Evolutionary conservation across 1,284 basidiomycete species (phyloP).

Genomic region (Boletus austroedulis): DNA sequence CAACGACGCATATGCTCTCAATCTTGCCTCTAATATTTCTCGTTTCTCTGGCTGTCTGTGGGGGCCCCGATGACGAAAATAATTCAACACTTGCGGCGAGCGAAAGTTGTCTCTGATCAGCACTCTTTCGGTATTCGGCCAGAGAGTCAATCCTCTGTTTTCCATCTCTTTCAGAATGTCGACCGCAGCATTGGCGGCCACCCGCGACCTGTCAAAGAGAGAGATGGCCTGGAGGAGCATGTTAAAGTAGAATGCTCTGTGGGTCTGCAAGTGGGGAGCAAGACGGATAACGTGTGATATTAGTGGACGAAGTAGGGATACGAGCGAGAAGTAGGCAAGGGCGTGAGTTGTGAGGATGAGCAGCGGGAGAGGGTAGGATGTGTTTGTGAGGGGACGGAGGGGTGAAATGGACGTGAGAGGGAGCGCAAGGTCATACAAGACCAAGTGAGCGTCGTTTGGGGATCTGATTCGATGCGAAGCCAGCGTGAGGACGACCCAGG

Average conservation of each 20-base stretch:
- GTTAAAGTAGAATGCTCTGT: constrained; percentile 48
- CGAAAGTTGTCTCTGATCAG: constrained; percentile 51
- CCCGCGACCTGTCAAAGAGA: constrained; percentile 40
- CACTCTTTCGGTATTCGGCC: constrained; percentile 41
- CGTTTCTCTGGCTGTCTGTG: not conserved
- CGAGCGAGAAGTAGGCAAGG: constrained; percentile 48
- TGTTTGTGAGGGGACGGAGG: constrained; percentile 19
- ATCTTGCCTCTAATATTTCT: constrained; percentile 38
- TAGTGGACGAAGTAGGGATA: constrained; percentile 40
- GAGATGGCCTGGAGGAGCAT: constrained; percentile 54
- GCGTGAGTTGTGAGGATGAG: constrained; percentile 44
- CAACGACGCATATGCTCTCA: constrained; percentile 47
- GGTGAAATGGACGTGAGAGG: constrained; percentile 12
- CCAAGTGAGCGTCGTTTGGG: constrained; percentile 20
- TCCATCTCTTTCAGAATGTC: constrained; percentile 48
- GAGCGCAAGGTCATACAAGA: constrained; percentile 21
- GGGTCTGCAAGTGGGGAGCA: constrained; percentile 37
- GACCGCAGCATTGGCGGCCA: constrained; percentile 41
- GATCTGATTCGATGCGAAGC: constrained; percentile 47
- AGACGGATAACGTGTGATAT: constrained; percentile 43
- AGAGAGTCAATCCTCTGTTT: constrained; percentile 40
- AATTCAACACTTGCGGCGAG: constrained; percentile 47
- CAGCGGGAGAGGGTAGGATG: constrained; percentile 44
- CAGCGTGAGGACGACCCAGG: constrained; percentile 55
- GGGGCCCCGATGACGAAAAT: constrained; percentile 34